A percentile compares a stretch with the other conserved stretches of the same genome.
These are phyloP conservation scores for Chlorella sp. DNA, from an alignment of 139 green algal genomes.

Conservation along the genomic window DNA sequence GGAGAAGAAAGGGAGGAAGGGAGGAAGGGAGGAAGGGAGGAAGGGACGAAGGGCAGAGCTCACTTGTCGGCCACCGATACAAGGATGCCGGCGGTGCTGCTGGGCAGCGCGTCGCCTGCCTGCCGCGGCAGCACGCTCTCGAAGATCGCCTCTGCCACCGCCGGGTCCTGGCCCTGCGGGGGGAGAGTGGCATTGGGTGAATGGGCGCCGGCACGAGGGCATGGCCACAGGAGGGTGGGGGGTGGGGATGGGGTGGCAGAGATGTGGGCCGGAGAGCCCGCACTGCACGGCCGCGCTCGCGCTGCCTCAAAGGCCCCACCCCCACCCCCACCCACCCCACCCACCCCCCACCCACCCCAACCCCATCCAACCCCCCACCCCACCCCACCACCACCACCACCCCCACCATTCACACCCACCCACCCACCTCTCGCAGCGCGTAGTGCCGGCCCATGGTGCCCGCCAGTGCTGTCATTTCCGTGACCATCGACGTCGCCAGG, in stretches of 20 bases:
- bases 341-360: background rate
- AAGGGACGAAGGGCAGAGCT: background rate
- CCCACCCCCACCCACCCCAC: background rate
- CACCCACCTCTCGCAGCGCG: constrained; percentile 62
- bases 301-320: background rate
- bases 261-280: too few relatives aligned
- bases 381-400: background rate
- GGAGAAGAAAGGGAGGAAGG: too few relatives aligned
- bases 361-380: background rate
- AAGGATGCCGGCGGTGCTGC: constrained; percentile 65
- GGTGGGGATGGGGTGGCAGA: too few relatives aligned
- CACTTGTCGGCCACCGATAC: constrained; percentile 62
- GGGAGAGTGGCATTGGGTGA: too few relatives aligned
- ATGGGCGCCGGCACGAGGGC: too few relatives aligned
- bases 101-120: constrained; percentile 79
- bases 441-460: constrained; percentile 95
- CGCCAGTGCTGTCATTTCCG: constrained; percentile 96
- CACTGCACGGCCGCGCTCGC: too few relatives aligned
- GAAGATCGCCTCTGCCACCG: constrained; percentile 75
- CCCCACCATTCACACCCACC: constrained; percentile 19
- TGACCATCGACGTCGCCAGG: constrained; percentile 91
- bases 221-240: too few relatives aligned
- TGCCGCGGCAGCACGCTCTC: constrained; percentile 86
- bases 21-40: background rate
- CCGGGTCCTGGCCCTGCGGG: too few relatives aligned